Evolutionary conservation across 2,329 filamentous ascomycete species (phyloP).

Genomic region (Pezicula carpinea): DNA sequence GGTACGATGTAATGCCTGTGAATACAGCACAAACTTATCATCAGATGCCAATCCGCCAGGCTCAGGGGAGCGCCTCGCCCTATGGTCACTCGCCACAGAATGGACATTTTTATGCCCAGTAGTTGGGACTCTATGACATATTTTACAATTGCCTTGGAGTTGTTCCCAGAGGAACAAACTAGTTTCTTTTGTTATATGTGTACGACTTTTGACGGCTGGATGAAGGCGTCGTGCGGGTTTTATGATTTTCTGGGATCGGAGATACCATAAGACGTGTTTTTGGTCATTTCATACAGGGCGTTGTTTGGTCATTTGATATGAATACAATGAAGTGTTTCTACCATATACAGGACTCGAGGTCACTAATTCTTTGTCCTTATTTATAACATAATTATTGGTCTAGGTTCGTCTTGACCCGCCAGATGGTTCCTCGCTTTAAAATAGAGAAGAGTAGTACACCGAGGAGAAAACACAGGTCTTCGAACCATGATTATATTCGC

Average conservation of each 20-base stretch:
- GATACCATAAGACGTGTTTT: constrained; percentile 22
- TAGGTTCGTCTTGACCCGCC: too few relatives aligned
- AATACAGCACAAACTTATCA: constrained; percentile 15
- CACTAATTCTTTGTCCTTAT: too few relatives aligned
- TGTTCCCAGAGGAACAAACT: not conserved
- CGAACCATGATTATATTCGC: too few relatives aligned
- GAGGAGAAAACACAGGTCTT: too few relatives aligned
- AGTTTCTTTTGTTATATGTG: constrained; percentile 1
- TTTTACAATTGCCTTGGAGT: not conserved
- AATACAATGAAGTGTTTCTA: constrained; percentile 6
- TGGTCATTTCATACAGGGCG: constrained; percentile 3
- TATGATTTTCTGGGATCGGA: constrained; percentile 7
- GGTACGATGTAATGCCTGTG: constrained; percentile 18
- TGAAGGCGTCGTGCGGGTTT: not conserved
- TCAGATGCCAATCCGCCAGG: constrained; percentile 22
- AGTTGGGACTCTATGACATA: constrained; percentile 18
- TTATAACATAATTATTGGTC: too few relatives aligned
- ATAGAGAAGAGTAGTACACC: too few relatives aligned
- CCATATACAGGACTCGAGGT: too few relatives aligned
- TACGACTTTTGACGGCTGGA: not conserved
- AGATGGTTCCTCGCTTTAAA: too few relatives aligned
- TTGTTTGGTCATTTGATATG: constrained; percentile 2
- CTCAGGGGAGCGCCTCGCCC: constrained; percentile 20
- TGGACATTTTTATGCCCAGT: constrained; percentile 13
- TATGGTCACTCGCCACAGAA: constrained; percentile 23